Evolutionary conservation across 768 basidiomycete genomes (phyloP).

Genomic region (Thelephora aurantiotincta): DNA sequence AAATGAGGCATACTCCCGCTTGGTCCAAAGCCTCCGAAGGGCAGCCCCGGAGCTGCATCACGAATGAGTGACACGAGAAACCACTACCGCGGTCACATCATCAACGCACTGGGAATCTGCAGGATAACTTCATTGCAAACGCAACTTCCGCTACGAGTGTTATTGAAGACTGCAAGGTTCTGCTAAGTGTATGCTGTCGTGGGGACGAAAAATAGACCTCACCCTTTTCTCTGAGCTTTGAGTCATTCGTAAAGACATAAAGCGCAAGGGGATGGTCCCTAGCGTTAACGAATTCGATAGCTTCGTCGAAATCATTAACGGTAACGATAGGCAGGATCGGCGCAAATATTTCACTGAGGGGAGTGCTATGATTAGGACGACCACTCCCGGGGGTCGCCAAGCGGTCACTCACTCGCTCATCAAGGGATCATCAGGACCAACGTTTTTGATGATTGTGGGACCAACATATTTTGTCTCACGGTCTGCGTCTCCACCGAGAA

Average conservation of each 20-base stretch:
- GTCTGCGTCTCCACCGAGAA: conserved; percentile 49
- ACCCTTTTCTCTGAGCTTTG: conserved; percentile 52
- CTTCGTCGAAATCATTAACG: conserved; percentile 54
- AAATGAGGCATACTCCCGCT: conserved; percentile 46
- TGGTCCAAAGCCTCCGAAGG: conserved; percentile 61
- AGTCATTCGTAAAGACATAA: conserved; percentile 61
- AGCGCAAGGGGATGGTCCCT: conserved; percentile 63
- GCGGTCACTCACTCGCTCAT: conserved; percentile 50
- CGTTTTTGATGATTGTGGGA: conserved; percentile 58
- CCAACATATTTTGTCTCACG: conserved; percentile 45
- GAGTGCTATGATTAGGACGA: not conserved
- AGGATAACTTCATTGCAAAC: conserved; percentile 58
- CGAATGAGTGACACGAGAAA: not conserved
- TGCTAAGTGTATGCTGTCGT: not conserved
- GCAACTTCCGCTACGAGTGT: conserved; percentile 58
- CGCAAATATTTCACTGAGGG: conserved; percentile 69
- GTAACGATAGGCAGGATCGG: conserved; percentile 67
- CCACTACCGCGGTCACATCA: not conserved
- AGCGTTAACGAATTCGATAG: conserved; percentile 51
- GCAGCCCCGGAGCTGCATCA: conserved; percentile 39
- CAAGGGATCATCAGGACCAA: conserved; percentile 48
- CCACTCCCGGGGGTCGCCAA: too few relatives aligned
- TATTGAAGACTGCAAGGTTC: conserved; percentile 37
- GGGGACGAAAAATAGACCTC: not conserved
- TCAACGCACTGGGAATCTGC: conserved; percentile 36